Base-by-base conservation (phyloP, 306 rosid species). In the Citrullus mucosospermus region DNA sequence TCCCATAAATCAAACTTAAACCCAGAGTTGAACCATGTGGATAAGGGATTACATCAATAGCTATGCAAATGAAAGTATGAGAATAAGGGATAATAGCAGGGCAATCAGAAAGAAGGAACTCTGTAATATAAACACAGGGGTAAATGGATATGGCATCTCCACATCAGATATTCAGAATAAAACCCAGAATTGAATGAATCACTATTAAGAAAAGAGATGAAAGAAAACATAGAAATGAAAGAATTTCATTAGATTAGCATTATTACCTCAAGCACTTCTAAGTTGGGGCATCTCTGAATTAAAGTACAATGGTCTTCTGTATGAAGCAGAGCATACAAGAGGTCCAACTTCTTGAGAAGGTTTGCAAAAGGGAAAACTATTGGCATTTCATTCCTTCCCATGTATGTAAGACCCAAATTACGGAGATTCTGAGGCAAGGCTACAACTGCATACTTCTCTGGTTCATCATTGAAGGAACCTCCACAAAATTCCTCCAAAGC, bases 401-500 rank as follows among this genome's bases (percentile, higher is more conserved):
- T 82, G 80, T 88, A 91, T 6, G 96, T 80, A 82, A 92, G 88
- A 83, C 98, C 98, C 89, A 95, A 77, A 72, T 84, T 85, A 80
- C 82, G 85, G 72, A 95, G 48, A 56, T 80, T 91, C 65, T 80
- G 86, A 9, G 99, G 98, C 48, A 95, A 84, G 9, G 89, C 11
- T 60, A 92, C 83, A 67, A 55, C 83, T 34, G 80, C 0, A 80
- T 95, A 95, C 44, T 1, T 84, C 8, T 90, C 97, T 14, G 92
- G 85, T 20, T 84, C 82, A 34, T 85, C 84, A 44, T 81, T 88
- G 86, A 91, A 91, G 80, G 86, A 85, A 54, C 96, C 99, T 38
- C 99, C 99, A 80, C 97, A 90, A 84, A 95, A 92, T 75, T 92
- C 99, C 81, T 92, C 97, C 16, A 95, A 79, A 53, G 88, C 54